A percentile compares a stretch with the other conserved stretches of the same genome.
Conservation (phyloP, 768 basidiomycete species). For the Lentinula detonsa region DNA sequence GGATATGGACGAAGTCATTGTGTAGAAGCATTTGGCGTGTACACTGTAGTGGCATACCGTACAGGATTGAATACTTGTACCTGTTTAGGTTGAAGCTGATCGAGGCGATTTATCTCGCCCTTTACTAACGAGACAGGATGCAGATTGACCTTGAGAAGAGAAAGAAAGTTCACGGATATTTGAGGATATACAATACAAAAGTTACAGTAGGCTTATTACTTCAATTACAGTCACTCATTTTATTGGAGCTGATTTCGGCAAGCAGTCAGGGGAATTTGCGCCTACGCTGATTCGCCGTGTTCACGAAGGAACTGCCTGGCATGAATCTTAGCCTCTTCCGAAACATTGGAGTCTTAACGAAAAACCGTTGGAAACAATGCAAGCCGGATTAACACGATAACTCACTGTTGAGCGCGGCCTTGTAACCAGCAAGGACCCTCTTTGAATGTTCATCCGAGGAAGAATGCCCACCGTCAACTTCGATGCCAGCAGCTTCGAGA, state of each 20-base stretch:
- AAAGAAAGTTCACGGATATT: too few species aligned
- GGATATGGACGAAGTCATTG: constrained; percentile 5
- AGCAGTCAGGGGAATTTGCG: neutral
- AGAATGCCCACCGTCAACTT: neutral
- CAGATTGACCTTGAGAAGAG: too few species aligned
- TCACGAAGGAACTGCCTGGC: constrained; percentile 1
- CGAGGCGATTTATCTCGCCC: too few species aligned
- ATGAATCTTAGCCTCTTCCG: constrained; percentile 10
- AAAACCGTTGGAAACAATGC: neutral
- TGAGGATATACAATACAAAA: too few species aligned
- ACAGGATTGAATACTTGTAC: too few species aligned
- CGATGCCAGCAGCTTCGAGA: constrained; percentile 9
- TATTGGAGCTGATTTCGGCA: too few species aligned
- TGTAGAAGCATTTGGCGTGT: neutral
- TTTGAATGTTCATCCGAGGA: constrained; percentile 8
- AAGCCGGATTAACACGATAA: neutral
- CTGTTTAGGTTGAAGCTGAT: too few species aligned
- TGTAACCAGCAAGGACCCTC: constrained; percentile 19
- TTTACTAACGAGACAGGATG: too few species aligned
- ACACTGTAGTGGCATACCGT: neutral
- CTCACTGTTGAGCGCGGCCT: constrained; percentile 23
- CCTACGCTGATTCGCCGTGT: neutral
- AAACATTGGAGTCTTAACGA: constrained; percentile 5
- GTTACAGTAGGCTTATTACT: too few species aligned
- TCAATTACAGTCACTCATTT: too few species aligned